Evolutionary conservation across 129 eudicot genomes (phyloP).

Genomic region (Saposhnikovia divaricata): DNA sequence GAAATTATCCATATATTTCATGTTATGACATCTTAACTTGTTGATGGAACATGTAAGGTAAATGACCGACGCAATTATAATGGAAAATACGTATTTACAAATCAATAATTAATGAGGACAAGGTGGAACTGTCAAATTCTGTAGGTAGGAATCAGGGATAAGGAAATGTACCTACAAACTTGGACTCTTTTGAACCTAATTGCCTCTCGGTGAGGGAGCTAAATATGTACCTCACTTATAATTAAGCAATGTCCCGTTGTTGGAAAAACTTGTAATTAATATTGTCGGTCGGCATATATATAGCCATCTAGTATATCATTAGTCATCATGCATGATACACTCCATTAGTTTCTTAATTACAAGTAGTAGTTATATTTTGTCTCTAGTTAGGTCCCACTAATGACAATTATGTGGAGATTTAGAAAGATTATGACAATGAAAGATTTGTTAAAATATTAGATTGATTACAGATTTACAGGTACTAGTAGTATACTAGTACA

Average conservation of each 20-base stretch:
- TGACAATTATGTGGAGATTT: not conserved
- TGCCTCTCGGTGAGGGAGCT: not conserved
- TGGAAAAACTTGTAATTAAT: not conserved
- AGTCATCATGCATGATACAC: not conserved
- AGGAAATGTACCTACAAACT: not conserved
- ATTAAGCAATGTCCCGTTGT: not conserved
- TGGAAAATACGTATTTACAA: too few relatives aligned
- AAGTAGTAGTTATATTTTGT: not conserved
- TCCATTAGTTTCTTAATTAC: not conserved
- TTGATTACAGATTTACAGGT: too few relatives aligned
- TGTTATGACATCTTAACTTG: too few relatives aligned
- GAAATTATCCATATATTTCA: too few relatives aligned
- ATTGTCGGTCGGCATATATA: constrained; percentile 8
- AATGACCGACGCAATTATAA: too few relatives aligned
- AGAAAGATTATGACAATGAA: not conserved
- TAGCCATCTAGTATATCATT: not conserved
- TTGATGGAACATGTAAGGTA: too few relatives aligned
- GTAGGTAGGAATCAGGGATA: not conserved
- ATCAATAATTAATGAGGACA: not conserved
- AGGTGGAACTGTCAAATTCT: not conserved
- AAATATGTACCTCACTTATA: not conserved
- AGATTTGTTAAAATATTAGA: not conserved
- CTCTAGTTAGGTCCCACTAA: not conserved
- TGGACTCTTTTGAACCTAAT: not conserved
- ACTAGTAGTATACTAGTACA: too few relatives aligned